Percentiles rank a stretch among this genome's conserved stretches.
phyloP scores from a whole-genome alignment of 208 protist genomes.

The Acanthamoeba royreba region DNA sequence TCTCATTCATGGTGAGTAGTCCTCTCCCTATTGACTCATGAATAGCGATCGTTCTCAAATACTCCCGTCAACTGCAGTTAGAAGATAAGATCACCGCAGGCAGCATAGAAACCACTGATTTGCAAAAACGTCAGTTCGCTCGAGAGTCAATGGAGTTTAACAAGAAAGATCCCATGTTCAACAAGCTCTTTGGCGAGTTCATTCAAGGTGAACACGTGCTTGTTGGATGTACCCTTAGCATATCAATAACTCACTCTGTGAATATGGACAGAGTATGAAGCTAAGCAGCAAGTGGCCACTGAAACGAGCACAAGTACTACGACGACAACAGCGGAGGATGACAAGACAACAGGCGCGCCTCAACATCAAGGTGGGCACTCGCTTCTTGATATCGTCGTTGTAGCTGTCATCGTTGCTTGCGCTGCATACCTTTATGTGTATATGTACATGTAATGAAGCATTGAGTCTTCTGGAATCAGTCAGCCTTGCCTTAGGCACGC shows the following conservation, averaged over 20 bases:
- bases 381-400: constrained; percentile 2
- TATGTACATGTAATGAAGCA: not conserved
- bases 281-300: not conserved
- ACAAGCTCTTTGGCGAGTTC: constrained; percentile 50
- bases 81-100: constrained; percentile 35
- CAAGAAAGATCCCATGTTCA: constrained; percentile 44
- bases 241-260: not conserved
- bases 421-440: not conserved
- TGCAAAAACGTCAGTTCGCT: constrained; percentile 28
- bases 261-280: not conserved
- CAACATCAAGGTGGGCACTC: not conserved
- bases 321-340: not conserved
- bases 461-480: not conserved
- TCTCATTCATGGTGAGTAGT: constrained; percentile 38
- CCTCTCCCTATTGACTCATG: not conserved
- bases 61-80: not conserved
- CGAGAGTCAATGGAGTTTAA: constrained; percentile 27
- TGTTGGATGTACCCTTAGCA: too few relatives aligned
- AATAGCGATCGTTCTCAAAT: not conserved
- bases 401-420: not conserved
- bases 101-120: not conserved
- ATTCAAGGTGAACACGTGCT: not conserved
- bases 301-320: not conserved
- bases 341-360: not conserved
- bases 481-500: not conserved